These are phyloP conservation scores for Coemansia sp. DNA, from an alignment of 192 early-diverging fungal species.

Conservation along the genomic window DNA sequence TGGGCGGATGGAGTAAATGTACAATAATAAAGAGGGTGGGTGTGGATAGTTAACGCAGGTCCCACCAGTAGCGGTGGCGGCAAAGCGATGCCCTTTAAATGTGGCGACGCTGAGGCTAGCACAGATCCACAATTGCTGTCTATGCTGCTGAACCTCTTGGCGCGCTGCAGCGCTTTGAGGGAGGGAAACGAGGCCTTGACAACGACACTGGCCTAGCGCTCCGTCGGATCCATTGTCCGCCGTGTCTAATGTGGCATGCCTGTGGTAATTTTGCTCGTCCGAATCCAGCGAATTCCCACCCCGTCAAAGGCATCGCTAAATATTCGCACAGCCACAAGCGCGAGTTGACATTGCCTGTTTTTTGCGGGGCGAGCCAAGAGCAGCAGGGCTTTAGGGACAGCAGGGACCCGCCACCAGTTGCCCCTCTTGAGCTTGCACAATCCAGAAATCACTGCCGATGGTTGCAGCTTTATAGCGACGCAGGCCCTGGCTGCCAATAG, in stretches of 20 bases:
- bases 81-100: not conserved
- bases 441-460: not conserved
- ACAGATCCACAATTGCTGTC: not conserved
- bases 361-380: not conserved
- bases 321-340: slow-evolving; percentile 1
- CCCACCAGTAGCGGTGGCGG: not conserved
- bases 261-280: slow-evolving; percentile 5
- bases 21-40: not conserved
- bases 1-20: not conserved
- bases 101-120: not conserved
- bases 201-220: not conserved
- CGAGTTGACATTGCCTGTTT: not conserved
- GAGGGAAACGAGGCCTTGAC: not conserved
- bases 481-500: not conserved
- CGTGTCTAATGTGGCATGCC: slow-evolving; percentile 11
- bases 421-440: not conserved
- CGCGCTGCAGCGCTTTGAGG: not conserved
- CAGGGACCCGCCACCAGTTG: slow-evolving; percentile 2
- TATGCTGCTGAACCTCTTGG: not conserved
- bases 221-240: slow-evolving; percentile 4
- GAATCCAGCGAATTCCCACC: not conserved
- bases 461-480: not conserved
- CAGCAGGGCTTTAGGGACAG: not conserved
- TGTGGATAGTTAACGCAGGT: not conserved
- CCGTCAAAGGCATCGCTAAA: not conserved